Evolutionary conservation across 108 stramenopile species (phyloP), one percentile per base, ranked within the genome.

Genomic region (Cyclotella choctawhatcheeana): DNA sequence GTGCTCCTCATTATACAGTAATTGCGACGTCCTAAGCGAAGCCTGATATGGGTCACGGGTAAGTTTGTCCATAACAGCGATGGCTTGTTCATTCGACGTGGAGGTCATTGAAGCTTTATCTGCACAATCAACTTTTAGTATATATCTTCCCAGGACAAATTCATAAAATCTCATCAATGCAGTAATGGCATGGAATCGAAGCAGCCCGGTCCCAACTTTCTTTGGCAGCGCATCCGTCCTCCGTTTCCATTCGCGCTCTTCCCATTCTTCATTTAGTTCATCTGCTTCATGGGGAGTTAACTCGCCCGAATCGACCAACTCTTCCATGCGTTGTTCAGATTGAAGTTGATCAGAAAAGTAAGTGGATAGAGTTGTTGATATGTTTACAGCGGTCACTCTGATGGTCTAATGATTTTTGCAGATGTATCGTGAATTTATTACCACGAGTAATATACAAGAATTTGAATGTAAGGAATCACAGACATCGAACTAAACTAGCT

Each of bases 111-210:
- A 44, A n/a, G 6, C 29, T 18, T 5, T 54, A 16, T 3, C 44
- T 17, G 31, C 64, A 7, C 44, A 65, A 34, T 73, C 79, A 30
- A 80, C 67, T 64, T 61, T 58, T 53, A 80, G 58, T 29, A 80
- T 55, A 31, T 64, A 69, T 30, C 67, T 61, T 8, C 61, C 79
- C 40, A 64, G 22, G 31, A 82, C 33, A 37, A 56, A 63, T 30
- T 82, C 82, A 56, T 79, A 82, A 44, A 79, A 74, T 58, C 82
- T 43, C 74, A 82, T 82, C 20, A 82, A 21, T 44, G 66, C 66
- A 44, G 82, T 82, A 22, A 71, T 71, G 6, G 82, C 61, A 33
- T 82, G 82, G 25, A 69, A 79, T 47, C 74, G 52, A 17, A 64
- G 20, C 35, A 82, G 50, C 29, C 64, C 77, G 22, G 22, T 31